Conservation (phyloP, 805 yeast genomes). For the Danielozyma ontarioensis region DNA sequence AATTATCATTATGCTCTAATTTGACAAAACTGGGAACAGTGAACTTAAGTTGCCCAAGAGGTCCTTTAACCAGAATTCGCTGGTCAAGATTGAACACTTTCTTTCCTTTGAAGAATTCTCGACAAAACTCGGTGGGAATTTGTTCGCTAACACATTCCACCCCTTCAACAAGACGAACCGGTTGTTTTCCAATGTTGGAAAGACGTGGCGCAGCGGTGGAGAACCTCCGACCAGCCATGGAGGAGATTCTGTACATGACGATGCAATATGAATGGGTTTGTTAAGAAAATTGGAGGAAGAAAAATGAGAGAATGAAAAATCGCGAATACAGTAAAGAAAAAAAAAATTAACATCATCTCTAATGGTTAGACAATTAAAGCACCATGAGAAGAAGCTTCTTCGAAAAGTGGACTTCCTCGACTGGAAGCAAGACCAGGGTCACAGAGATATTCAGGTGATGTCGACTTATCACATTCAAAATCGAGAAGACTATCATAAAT, state of each 20-base stretch:
- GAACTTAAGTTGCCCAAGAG: slow-evolving; percentile 62
- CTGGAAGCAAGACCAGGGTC: slow-evolving; percentile 96
- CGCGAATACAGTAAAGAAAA: too few species aligned
- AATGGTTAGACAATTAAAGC: slow-evolving; percentile 86
- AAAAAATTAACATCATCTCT: too few species aligned
- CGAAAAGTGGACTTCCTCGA: slow-evolving; percentile 95
- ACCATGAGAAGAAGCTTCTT: slow-evolving; percentile 91
- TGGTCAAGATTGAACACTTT: slow-evolving; percentile 53
- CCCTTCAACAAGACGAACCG: slow-evolving; percentile 63
- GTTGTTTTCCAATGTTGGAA: slow-evolving; percentile 79
- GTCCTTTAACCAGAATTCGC: slow-evolving; percentile 63
- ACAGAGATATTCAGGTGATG: slow-evolving; percentile 96
- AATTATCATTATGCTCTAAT: slow-evolving; percentile 30
- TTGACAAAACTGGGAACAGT: slow-evolving; percentile 70
- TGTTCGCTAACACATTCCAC: slow-evolving; percentile 46
- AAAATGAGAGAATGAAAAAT: too few species aligned
- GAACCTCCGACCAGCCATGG: slow-evolving; percentile 6
- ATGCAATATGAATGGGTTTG: not conserved
- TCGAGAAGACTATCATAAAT: slow-evolving; percentile 92
- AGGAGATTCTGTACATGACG: not conserved
- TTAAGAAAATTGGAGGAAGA: too few species aligned
- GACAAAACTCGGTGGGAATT: slow-evolving; percentile 50
- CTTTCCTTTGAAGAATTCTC: slow-evolving; percentile 62
- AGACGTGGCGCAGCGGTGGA: slow-evolving; percentile 8
- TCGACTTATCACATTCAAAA: slow-evolving; percentile 88